Evolutionary conservation across 2,329 filamentous ascomycete genomes (phyloP), one percentile per base, ranked within the genome.

Genomic region (Hansfordia pulvinata): DNA sequence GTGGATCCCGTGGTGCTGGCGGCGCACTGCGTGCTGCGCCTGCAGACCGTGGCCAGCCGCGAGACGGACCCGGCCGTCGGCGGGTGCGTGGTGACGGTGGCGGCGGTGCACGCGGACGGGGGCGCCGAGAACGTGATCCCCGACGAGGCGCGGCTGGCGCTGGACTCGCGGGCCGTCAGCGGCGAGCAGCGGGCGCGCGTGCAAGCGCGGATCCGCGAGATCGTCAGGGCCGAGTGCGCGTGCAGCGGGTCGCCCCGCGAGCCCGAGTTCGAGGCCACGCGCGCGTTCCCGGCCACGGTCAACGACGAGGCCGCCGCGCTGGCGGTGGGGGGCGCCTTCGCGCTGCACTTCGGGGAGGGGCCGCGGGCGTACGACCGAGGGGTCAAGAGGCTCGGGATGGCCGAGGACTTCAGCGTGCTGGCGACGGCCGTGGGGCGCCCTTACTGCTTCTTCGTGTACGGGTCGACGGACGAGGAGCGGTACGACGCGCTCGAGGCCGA

Each of bases 371-470:
- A 57, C 19, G 44, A 56, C 8, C 34, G 48, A 0, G 43, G 62
- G 9, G 51, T 53, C 10, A 42, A 54, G n/a, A 48, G 53, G 0
- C 36, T 62, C 1, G 46, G 52, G 3, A 62, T 56, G 0, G 65
- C 58, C 22, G 73, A 77, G 36, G 72, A 77, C 33, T 74, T 76
- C 17, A 35, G 35, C 1, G 35, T 42, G 5, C 23, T 49, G 4
- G 41, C 45, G 3, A 22, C 26, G 9, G 16, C 31, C 4, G 18
- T 30, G 6, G 29, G 23, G 3, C 23, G 17, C 20, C 33, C 33
- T n/a, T 31, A 19, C 22, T 14, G 18, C 9, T 25, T 35, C 11
- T 35, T 26, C 22, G 17, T 19, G 14, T 35, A 26, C 18, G 33
- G 33, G 8, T 15, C 26, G 3, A 28, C 23, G 9, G 29, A 16